These are phyloP conservation scores for Termitomyces heimii DNA, from an alignment of 768 basidiomycete species.

Conservation along the genomic window DNA sequence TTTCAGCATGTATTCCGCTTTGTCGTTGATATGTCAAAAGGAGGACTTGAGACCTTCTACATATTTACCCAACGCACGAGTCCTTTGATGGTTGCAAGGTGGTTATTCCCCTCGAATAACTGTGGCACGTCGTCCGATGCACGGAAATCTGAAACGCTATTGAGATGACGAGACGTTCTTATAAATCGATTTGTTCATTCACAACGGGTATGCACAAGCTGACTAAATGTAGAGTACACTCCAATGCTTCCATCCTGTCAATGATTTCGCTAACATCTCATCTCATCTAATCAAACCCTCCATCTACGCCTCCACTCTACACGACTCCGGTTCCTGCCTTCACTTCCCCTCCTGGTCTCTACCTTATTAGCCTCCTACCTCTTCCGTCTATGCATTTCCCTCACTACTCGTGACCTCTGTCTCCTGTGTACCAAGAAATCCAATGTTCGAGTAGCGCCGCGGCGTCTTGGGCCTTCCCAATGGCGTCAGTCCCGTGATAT, in stretches of 20 bases:
- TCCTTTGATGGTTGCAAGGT: too few species aligned
- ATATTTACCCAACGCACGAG: too few species aligned
- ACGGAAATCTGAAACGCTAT: too few species aligned
- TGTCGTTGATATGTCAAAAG: too few species aligned
- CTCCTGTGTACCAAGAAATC: slow-evolving; percentile 85
- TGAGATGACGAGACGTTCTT: too few species aligned
- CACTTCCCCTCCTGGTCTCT: slow-evolving; percentile 34
- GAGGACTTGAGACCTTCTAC: too few species aligned
- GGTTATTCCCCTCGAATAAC: too few species aligned
- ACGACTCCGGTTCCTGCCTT: slow-evolving; percentile 24
- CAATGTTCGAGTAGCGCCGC: slow-evolving; percentile 86
- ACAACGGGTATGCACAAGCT: not conserved
- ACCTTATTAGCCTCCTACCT: slow-evolving; percentile 46
- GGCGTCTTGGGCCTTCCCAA: slow-evolving; percentile 72
- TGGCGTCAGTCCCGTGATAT: slow-evolving; percentile 70
- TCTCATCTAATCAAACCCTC: slow-evolving; percentile 7
- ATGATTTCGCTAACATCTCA: too few species aligned
- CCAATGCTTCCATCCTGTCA: not conserved
- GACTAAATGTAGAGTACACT: not conserved
- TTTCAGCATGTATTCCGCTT: too few species aligned
- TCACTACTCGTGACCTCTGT: slow-evolving; percentile 64
- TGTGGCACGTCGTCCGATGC: too few species aligned
- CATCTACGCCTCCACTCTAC: slow-evolving; percentile 34
- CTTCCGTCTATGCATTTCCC: slow-evolving; percentile 67
- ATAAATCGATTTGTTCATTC: not conserved